Conservation (phyloP, 2,329 filamentous ascomycete species). For the Colletotrichum eleusines region DNA sequence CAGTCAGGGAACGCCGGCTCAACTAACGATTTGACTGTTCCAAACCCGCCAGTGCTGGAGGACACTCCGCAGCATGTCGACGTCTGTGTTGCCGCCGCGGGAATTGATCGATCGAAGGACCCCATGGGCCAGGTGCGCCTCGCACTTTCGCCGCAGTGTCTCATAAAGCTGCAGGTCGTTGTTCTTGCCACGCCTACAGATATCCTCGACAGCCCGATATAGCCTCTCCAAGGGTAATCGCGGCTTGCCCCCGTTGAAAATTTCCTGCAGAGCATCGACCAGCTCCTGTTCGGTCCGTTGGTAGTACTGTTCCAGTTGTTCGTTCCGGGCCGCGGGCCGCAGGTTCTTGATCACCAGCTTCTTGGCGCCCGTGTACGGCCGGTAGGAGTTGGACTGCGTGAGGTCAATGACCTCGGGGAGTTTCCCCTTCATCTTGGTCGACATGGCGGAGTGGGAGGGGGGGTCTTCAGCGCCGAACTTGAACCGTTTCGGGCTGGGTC, state of each 20-base stretch:
- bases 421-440: conserved; percentile 54
- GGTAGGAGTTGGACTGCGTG: conserved; percentile 64
- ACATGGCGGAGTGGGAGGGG: conserved; percentile 35
- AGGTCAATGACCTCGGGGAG: conserved; percentile 54
- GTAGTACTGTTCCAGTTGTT: conserved; percentile 82
- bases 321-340: conserved; percentile 66
- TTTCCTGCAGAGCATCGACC: conserved; percentile 76
- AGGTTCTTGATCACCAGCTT: conserved; percentile 96
- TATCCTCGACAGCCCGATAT: conserved; percentile 91
- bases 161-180: conserved; percentile 69
- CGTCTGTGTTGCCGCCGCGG: conserved; percentile 63
- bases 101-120: conserved; percentile 69
- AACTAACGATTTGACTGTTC: conserved; percentile 79
- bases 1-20: conserved; percentile 19
- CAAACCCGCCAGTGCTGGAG: conserved; percentile 78
- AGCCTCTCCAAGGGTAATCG: conserved; percentile 86
- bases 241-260: conserved; percentile 76
- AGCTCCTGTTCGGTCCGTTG: conserved; percentile 80
- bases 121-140: conserved; percentile 72
- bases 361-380: conserved; percentile 81
- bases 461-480: conserved; percentile 34
- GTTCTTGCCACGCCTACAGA: conserved; percentile 84
- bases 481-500: conserved; percentile 42
- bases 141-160: conserved; percentile 74
- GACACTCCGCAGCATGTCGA: conserved; percentile 72